Conservation (phyloP, 2,329 filamentous ascomycete genomes). For the Trichoderma citrinoviride region DNA sequence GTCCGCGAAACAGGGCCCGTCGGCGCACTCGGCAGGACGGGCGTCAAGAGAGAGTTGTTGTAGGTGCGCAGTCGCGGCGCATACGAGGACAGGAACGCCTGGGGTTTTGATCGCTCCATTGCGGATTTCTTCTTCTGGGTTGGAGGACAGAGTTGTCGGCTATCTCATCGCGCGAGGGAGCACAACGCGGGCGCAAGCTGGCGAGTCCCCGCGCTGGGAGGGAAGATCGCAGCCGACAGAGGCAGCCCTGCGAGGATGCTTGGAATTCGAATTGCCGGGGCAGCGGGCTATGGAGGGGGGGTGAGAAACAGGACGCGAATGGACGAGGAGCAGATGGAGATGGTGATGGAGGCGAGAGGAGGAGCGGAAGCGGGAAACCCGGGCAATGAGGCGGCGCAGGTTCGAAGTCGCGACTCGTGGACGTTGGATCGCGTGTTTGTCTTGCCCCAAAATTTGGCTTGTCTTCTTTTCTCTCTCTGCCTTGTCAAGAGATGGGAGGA, state of each 20-base stretch:
- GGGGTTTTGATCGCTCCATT: conserved; percentile 61
- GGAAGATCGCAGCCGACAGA: background rate
- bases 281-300: too few species aligned
- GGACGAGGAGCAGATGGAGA: background rate
- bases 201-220: conserved; percentile 14
- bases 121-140: conserved; percentile 24
- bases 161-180: conserved; percentile 32
- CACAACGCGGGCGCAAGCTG: conserved; percentile 16
- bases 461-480: too few species aligned
- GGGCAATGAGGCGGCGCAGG: background rate
- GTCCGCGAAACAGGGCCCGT: conserved; percentile 69
- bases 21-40: conserved; percentile 70
- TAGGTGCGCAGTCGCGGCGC: conserved; percentile 86
- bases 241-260: background rate
- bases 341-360: too few species aligned
- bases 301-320: too few species aligned
- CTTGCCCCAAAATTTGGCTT: conserved; percentile 23
- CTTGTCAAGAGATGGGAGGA: background rate
- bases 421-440: conserved; percentile 24
- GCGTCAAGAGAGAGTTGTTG: conserved; percentile 86
- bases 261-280: background rate
- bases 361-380: background rate
- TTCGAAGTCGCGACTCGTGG: conserved; percentile 24
- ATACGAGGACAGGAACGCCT: conserved; percentile 88
- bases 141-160: conserved; percentile 24